A percentile compares a stretch with the other conserved stretches of the same genome.
Evolutionary conservation across 768 basidiomycete species (phyloP).

Genomic region (Pleurotus giganteus): DNA sequence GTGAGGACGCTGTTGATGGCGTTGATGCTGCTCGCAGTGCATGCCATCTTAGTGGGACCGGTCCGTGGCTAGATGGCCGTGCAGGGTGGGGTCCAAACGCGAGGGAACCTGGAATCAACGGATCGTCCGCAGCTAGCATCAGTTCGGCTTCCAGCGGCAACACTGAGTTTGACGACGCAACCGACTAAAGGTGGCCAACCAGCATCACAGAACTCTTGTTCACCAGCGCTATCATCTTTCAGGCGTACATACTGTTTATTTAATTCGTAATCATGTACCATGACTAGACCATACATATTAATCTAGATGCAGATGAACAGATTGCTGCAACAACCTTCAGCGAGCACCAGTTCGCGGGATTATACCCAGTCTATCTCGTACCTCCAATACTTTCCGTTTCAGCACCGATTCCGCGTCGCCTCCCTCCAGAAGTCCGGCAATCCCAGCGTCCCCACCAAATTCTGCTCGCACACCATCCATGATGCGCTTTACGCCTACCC

Average conservation of each 20-base stretch:
- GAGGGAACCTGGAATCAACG: constrained; percentile 8
- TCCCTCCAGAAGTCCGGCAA: constrained; percentile 35
- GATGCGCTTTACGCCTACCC: constrained; percentile 45
- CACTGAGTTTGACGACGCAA: no score
- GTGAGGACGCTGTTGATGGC: constrained; percentile 24
- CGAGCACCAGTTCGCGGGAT: background rate
- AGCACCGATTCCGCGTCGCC: constrained; percentile 35
- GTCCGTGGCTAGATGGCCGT: constrained; percentile 70
- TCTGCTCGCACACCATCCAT: constrained; percentile 49
- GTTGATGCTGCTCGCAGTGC: constrained; percentile 38
- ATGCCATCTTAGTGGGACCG: constrained; percentile 60
- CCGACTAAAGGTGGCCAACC: no score
- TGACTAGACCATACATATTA: no score
- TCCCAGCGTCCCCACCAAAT: constrained; percentile 46
- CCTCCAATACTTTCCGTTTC: constrained; percentile 33
- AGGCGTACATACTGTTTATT: no score
- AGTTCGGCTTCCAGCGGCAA: background rate
- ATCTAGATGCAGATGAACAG: no score
- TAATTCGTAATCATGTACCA: no score
- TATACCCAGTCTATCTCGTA: constrained; percentile 29
- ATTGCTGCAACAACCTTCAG: no score
- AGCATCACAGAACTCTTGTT: no score
- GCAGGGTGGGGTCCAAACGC: constrained; percentile 45
- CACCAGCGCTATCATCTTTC: no score
- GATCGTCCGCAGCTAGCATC: background rate